Base-by-base conservation (phyloP, 164 flowering plant species). In the Kalanchoe fedtschenkoi region DNA sequence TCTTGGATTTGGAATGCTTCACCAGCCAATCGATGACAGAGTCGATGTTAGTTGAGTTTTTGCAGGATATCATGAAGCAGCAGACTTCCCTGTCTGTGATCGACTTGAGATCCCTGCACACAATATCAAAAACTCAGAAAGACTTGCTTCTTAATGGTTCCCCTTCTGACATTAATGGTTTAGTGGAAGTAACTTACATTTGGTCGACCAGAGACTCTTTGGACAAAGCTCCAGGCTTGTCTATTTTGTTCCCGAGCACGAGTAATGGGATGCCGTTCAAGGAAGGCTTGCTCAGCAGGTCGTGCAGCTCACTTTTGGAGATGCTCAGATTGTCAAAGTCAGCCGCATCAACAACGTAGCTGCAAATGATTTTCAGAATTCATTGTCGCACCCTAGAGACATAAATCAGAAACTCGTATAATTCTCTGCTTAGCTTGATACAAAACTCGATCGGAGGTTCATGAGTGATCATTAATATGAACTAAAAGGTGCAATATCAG, bases 1-100 rank as follows among this genome's bases (percentile, higher is more conserved):
- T 82, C 70, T 73, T 73, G 33, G 88, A 77, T 66, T 83, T 83
- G 3, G 88, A 81, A 68, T 81, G 88, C 77, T 81, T 83, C n/a
- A 83, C 77, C 51, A 83, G 88, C 86, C 88, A 83, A 51, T 83
- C 86, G 42, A 84, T 78, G 58, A 84, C 86, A 0, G 79, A 71
- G 60, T 81, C 84, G 28, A 84, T 84, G 70, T 84, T 84, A 29
- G 86, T 82, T 0, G 89, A 84, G 73, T 84, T 80, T 70, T 84
- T 84, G 83, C 86, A 83, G 10, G 86, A 83, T 64, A 83, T 81
- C 88, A 81, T 81, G 69, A 62, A 80, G 79, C 88, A 80, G 72
- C 86, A 81, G 19, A 84, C 89, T 69, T 82, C 89, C 65, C 88
- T 73, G 61, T 78, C 86, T 1, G 81, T 73, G 26, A 83, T 77